phyloP scores from a whole-genome alignment of 1,284 basidiomycete species.

The Phellopilus nigrolimitatus region DNA sequence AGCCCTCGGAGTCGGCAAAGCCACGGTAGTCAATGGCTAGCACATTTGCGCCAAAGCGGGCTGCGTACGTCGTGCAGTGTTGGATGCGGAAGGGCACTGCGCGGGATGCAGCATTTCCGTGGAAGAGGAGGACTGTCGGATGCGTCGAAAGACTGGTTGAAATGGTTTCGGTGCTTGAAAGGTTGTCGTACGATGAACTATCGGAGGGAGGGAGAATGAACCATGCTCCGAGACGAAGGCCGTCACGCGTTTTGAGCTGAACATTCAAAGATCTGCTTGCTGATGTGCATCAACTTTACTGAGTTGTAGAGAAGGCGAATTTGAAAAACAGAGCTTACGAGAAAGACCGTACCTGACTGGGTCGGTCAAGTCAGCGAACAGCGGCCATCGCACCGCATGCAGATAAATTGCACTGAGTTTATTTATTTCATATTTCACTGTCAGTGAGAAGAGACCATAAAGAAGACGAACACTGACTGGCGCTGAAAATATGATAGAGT shows the following conservation, averaged over 20 bases:
- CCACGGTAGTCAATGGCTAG: slow-evolving; percentile 90
- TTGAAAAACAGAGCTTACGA: slow-evolving; percentile 40
- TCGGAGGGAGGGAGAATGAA: slow-evolving; percentile 74
- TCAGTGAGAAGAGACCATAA: slow-evolving; percentile 19
- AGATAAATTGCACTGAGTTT: slow-evolving; percentile 53
- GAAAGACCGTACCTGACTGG: slow-evolving; percentile 81
- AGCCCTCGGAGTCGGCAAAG: slow-evolving; percentile 82
- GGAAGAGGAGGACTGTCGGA: slow-evolving; percentile 85
- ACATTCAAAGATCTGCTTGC: slow-evolving; percentile 65
- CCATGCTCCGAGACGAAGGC: slow-evolving; percentile 83
- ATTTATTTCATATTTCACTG: slow-evolving; percentile 10
- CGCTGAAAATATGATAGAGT: slow-evolving; percentile 64
- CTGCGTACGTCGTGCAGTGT: slow-evolving; percentile 57
- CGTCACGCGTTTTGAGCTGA: slow-evolving; percentile 68
- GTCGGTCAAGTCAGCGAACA: slow-evolving; percentile 54
- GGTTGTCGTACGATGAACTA: slow-evolving; percentile 24
- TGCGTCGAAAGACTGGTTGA: slow-evolving; percentile 46
- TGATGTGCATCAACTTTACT: slow-evolving; percentile 8
- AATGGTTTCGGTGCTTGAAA: slow-evolving; percentile 33
- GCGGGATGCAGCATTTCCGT: slow-evolving; percentile 85
- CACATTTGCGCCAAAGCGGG: slow-evolving; percentile 69
- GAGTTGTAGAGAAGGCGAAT: background rate
- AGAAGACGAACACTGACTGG: slow-evolving; percentile 52
- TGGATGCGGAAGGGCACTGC: slow-evolving; percentile 60
- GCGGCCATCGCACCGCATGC: slow-evolving; percentile 63